Base-by-base conservation (phyloP, 352 stramenopile genomes). In the Globisporangium paddicum region DNA sequence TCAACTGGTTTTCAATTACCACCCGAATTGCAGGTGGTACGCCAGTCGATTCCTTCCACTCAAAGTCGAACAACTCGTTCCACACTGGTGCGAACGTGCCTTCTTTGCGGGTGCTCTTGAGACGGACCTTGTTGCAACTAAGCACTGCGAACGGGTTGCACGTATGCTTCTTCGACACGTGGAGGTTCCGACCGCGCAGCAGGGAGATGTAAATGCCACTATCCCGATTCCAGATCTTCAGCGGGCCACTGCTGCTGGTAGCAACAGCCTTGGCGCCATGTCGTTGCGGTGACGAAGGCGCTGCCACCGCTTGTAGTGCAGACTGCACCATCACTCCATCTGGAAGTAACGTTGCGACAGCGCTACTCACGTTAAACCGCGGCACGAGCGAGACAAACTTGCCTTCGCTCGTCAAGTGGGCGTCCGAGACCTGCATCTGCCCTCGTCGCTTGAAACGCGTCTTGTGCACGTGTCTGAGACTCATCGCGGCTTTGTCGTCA, bases 41-140 rank as follows among this genome's bases (percentile, higher is more conserved):
- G 3, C 25, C 46, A 1, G 50, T 63, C 2, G 59, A 46, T 28
- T 57, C 49, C 38, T 62, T 49, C 77, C 73, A 86, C 50, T 86
- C 82, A 61, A 91, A 91, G 58, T 91, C 82, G 28, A 91, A 89
- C 2, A 89, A 51, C 40, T 91, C 82, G 59, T 91, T 89, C 82
- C 82, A 91, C 25, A 86, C 74, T 0, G 82, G 82, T 1, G 73
- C 61, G 23, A 82, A 81, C 16, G 75, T 78, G 5, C 75, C 82
- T 32, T 91, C 82, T 49, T 85, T 89, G 0, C 82, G 77, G 5
- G 77, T 84, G 53, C 81, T 90, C 54, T 82, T 82, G 14, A 86
- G 67, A 8, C 85, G 73, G 5, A 53, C 21, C 37, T 85, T 89
- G 19, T 67, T 67, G 35, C 74, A 84, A 11, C 78, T 73, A 5